Percentiles rank a stretch among this genome's conserved stretches.
These are phyloP conservation scores for Rubia yunnanensis DNA, from an alignment of 257 asterid genomes.

Conservation along the genomic window DNA sequence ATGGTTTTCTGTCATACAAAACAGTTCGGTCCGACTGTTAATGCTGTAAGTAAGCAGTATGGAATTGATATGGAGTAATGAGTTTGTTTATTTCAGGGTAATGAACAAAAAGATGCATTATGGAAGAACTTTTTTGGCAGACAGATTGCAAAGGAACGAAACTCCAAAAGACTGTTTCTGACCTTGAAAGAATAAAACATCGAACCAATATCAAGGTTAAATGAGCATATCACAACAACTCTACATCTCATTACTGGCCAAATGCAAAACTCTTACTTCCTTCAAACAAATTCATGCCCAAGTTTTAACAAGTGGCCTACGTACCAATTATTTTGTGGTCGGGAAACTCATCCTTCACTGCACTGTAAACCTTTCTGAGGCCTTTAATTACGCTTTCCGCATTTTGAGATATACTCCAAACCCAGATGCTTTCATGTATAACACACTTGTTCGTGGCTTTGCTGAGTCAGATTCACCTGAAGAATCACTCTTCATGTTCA, in stretches of 20 bases:
- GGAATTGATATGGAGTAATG: not conserved
- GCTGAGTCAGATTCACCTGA: constrained; percentile 53
- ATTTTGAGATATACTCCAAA: constrained; percentile 36
- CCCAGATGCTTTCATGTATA: constrained; percentile 82
- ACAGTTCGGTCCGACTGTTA: not conserved
- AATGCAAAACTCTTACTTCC: constrained; percentile 46
- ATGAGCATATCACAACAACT: constrained; percentile 38
- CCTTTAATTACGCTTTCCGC: constrained; percentile 48
- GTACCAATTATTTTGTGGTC: constrained; percentile 46
- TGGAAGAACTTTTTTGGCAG: not conserved
- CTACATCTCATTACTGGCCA: constrained; percentile 35
- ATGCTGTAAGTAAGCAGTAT: not conserved
- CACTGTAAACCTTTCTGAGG: constrained; percentile 43
- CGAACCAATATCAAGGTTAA: not conserved
- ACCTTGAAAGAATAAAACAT: not conserved
- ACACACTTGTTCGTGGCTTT: constrained; percentile 73
- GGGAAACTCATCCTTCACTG: constrained; percentile 66
- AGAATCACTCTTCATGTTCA: constrained; percentile 36
- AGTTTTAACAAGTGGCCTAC: constrained; percentile 44
- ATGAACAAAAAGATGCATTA: not conserved
- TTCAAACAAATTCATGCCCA: constrained; percentile 62
- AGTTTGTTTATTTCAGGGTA: not conserved
- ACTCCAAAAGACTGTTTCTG: not conserved
- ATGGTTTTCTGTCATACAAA: not conserved
- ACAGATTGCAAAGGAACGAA: not conserved